phyloP scores from a whole-genome alignment of 768 basidiomycete species.

The Dendrothele bispora region DNA sequence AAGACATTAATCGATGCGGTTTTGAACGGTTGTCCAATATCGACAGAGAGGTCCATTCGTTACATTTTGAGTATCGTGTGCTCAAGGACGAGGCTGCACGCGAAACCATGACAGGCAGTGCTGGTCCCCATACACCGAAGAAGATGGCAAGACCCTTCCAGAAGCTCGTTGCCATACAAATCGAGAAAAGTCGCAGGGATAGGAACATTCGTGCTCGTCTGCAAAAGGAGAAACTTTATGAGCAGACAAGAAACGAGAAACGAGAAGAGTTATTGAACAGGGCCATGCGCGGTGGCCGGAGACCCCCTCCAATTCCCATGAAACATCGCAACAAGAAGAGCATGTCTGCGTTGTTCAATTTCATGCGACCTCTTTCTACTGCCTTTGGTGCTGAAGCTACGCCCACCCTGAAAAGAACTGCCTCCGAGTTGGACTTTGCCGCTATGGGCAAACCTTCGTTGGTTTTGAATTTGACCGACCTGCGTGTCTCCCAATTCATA shows the following conservation, averaged over 20 bases:
- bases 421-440: slow-evolving; percentile 74
- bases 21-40: slow-evolving; percentile 77
- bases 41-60: slow-evolving; percentile 60
- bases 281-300: slow-evolving; percentile 63
- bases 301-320: slow-evolving; percentile 45
- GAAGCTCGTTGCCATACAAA: slow-evolving; percentile 58
- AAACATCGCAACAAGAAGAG: slow-evolving; percentile 88
- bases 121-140: slow-evolving; percentile 44
- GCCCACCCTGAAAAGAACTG: slow-evolving; percentile 52
- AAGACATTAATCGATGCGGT: slow-evolving; percentile 62
- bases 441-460: slow-evolving; percentile 73
- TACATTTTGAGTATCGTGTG: slow-evolving; percentile 69
- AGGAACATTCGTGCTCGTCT: slow-evolving; percentile 65
- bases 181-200: slow-evolving; percentile 84
- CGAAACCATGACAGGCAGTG: slow-evolving; percentile 52
- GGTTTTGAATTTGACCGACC: slow-evolving; percentile 73
- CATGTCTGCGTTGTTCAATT: slow-evolving; percentile 79
- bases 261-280: slow-evolving; percentile 75
- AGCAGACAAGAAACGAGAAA: slow-evolving; percentile 70
- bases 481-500: slow-evolving; percentile 66
- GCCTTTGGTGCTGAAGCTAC: slow-evolving; percentile 71
- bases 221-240: slow-evolving; percentile 72
- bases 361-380: slow-evolving; percentile 88
- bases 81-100: slow-evolving; percentile 76
- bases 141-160: slow-evolving; percentile 68